These are phyloP conservation scores for Lecanicillium sp. DNA, from an alignment of 2,329 filamentous ascomycete species.

Conservation along the genomic window DNA sequence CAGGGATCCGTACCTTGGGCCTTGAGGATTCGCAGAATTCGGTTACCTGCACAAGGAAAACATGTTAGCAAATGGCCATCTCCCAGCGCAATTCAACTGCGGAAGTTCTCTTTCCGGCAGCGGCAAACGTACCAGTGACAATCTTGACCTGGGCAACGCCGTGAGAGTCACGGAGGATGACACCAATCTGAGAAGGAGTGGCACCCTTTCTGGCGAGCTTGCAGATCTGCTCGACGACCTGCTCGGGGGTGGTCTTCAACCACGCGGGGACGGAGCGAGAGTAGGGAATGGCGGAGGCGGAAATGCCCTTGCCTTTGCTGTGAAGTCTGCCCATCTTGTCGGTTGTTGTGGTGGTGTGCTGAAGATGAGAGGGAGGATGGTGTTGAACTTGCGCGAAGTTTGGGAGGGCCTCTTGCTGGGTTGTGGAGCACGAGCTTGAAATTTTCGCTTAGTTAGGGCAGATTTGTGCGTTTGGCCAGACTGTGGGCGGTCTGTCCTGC, in stretches of 20 bases:
- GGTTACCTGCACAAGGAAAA: constrained; percentile 67
- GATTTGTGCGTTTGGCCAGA: constrained; percentile 10
- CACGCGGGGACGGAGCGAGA: constrained; percentile 86
- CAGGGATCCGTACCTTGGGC: constrained; percentile 71
- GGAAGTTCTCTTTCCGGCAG: background rate
- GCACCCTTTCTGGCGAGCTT: constrained; percentile 99
- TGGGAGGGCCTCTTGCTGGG: constrained; percentile 7
- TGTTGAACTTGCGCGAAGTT: constrained; percentile 17
- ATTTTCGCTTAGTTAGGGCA: constrained; percentile 41
- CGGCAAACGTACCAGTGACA: constrained; percentile 71
- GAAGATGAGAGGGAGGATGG: constrained; percentile 18
- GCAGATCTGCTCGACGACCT: constrained; percentile 98
- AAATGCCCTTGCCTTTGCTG: constrained; percentile 99
- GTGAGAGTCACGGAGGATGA: constrained; percentile 95
- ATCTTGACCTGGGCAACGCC: constrained; percentile 97
- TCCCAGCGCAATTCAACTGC: background rate
- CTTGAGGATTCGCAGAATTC: constrained; percentile 99
- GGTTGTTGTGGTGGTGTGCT: constrained; percentile 30
- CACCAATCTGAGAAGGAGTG: constrained; percentile 97
- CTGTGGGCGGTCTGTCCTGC: background rate
- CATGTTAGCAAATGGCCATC: constrained; percentile 26
- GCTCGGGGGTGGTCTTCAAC: constrained; percentile 98
- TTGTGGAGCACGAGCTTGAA: constrained; percentile 32
- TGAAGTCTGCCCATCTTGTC: constrained; percentile 93
- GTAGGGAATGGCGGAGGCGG: constrained; percentile 91